These are phyloP conservation scores for Barbarea vulgaris DNA, from an alignment of 345 rosid genomes.

Conservation along the genomic window DNA sequence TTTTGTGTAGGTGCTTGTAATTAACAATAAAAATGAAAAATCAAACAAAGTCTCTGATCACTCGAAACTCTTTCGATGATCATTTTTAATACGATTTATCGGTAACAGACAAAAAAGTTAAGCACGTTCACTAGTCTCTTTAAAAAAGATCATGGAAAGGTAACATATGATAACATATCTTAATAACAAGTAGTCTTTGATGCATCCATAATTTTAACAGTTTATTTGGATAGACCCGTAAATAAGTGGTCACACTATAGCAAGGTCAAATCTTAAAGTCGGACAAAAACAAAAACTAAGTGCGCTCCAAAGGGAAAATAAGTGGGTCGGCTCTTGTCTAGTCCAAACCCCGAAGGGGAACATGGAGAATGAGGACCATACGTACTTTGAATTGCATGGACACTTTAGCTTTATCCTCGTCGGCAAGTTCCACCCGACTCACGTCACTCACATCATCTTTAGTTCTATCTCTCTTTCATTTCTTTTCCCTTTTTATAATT, in stretches of 20 bases:
- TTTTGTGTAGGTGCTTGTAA: too few relatives aligned
- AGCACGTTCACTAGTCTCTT: not conserved
- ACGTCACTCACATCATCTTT: slow-evolving; percentile 18
- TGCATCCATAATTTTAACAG: slow-evolving; percentile 1
- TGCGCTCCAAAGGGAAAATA: slow-evolving; percentile 21
- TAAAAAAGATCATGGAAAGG: too few relatives aligned
- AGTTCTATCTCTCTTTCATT: slow-evolving; percentile 5
- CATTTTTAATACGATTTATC: too few relatives aligned
- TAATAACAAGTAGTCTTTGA: not conserved
- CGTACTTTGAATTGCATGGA: slow-evolving; percentile 20
- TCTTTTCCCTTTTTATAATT: not conserved
- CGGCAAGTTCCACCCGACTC: slow-evolving; percentile 22
- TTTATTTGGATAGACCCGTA: slow-evolving; percentile 31
- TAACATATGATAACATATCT: not conserved
- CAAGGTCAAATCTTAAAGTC: not conserved
- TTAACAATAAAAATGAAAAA: too few relatives aligned
- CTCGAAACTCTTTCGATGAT: too few relatives aligned
- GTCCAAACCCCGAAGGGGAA: slow-evolving; percentile 4
- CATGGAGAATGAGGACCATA: slow-evolving; percentile 8
- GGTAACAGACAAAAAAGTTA: too few relatives aligned
- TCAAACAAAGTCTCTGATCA: too few relatives aligned
- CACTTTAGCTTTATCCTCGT: slow-evolving; percentile 14
- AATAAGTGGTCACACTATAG: slow-evolving; percentile 25
- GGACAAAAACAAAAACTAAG: slow-evolving; percentile 27
- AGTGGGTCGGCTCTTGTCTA: slow-evolving; percentile 21